These are phyloP conservation scores for Lipomyces yamanashiensis DNA, from an alignment of 805 yeast genomes.

Conservation along the genomic window DNA sequence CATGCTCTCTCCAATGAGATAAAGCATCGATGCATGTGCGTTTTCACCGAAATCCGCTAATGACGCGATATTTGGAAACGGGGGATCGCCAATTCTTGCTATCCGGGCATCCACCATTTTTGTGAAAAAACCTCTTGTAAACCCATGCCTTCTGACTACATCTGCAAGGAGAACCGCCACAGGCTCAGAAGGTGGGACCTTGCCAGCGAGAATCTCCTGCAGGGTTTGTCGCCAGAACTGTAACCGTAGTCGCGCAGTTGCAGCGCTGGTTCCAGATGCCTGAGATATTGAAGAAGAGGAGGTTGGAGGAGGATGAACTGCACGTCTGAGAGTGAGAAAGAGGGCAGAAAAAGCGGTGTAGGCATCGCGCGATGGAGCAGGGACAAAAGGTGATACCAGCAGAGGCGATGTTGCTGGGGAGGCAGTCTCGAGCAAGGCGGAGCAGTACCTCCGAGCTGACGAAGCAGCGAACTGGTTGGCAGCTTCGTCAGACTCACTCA, in stretches of 20 bases:
- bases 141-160: conserved; percentile 52
- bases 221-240: conserved; percentile 75
- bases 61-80: conserved; percentile 56
- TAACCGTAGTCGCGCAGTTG: conserved; percentile 55
- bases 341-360: conserved; percentile 69
- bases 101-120: conserved; percentile 65
- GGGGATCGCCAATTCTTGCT: conserved; percentile 55
- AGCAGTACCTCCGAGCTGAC: conserved; percentile 21
- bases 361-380: conserved; percentile 64
- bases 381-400: conserved; percentile 69
- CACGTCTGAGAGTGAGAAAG: conserved; percentile 13
- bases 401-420: conserved; percentile 45
- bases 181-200: conserved; percentile 61
- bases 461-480: conserved; percentile 8
- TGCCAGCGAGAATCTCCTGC: conserved; percentile 50
- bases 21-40: conserved; percentile 71
- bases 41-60: conserved; percentile 83
- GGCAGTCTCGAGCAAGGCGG: conserved; percentile 9
- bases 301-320: conserved; percentile 19
- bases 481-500: too few species aligned
- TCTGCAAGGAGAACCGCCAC: conserved; percentile 62
- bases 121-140: conserved; percentile 60
- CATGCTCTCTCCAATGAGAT: conserved; percentile 63
- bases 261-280: conserved; percentile 57
- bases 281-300: conserved; percentile 55